Percentiles rank a stretch among this genome's conserved stretches.
Evolutionary conservation across 192 early-diverging fungal species (phyloP).

Genomic region (Kappamyces sp.): DNA sequence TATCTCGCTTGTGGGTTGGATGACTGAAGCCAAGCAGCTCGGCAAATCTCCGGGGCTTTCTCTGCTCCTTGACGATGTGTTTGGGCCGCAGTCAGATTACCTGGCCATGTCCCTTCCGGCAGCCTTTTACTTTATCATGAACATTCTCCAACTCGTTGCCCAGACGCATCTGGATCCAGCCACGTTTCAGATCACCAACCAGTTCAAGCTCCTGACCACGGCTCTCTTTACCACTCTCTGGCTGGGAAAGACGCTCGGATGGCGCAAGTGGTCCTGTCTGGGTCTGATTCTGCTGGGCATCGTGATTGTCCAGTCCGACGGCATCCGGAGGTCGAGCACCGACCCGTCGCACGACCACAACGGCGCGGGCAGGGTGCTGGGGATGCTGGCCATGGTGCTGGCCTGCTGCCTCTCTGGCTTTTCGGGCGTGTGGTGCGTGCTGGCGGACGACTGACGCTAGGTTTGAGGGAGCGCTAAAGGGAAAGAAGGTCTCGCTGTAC

Average conservation of each 20-base stretch:
- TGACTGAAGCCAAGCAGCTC: background rate
- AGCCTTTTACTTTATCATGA: slow-evolving; percentile 64
- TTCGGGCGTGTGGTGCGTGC: slow-evolving; percentile 8
- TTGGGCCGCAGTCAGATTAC: slow-evolving; percentile 11
- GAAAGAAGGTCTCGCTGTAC: background rate
- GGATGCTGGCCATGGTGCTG: slow-evolving; percentile 6
- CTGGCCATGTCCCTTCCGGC: slow-evolving; percentile 4
- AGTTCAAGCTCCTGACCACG: slow-evolving; percentile 84
- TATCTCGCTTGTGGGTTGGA: background rate
- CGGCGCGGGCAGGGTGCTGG: background rate
- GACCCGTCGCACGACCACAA: background rate
- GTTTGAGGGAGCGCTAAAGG: slow-evolving; percentile 10
- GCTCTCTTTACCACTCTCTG: slow-evolving; percentile 80
- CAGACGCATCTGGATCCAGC: slow-evolving; percentile 74
- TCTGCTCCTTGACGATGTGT: slow-evolving; percentile 6
- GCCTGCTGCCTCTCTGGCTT: slow-evolving; percentile 10
- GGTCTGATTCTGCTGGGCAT: slow-evolving; percentile 69
- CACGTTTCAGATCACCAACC: slow-evolving; percentile 71
- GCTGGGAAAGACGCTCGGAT: slow-evolving; percentile 52
- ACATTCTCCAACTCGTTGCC: slow-evolving; percentile 80
- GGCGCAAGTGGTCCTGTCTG: slow-evolving; percentile 68
- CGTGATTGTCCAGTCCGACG: slow-evolving; percentile 59
- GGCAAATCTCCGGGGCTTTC: background rate
- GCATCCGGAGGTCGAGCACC: background rate
- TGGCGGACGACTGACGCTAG: background rate